phyloP scores from a whole-genome alignment of 352 stramenopile genomes.

The Phytopythium oedochilum region DNA sequence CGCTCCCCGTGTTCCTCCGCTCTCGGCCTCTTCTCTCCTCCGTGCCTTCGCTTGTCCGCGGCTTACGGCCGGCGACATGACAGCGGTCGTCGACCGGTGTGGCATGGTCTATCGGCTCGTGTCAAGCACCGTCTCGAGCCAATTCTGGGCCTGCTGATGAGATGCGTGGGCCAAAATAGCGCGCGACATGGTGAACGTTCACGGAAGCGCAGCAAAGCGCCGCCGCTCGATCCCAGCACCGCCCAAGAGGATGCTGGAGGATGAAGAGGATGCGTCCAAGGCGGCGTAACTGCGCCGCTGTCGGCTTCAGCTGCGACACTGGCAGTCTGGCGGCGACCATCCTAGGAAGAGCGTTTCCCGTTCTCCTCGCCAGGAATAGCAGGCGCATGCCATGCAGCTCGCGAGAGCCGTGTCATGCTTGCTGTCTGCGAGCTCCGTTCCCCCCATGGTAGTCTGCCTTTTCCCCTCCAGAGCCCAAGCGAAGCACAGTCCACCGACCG shows the following conservation, averaged over 20 bases:
- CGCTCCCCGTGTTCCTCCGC: conserved; percentile 16
- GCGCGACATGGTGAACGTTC: conserved; percentile 4
- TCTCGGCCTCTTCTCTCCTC: too few species aligned
- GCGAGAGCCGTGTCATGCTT: too few species aligned
- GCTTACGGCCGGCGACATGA: too few species aligned
- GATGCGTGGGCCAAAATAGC: not conserved
- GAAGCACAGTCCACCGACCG: not conserved
- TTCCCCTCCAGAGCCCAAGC: not conserved
- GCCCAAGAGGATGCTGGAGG: not conserved
- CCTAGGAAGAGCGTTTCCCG: too few species aligned
- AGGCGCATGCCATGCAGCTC: too few species aligned
- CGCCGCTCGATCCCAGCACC: not conserved
- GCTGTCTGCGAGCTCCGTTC: not conserved
- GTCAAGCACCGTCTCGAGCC: too few species aligned
- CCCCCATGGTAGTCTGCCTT: not conserved
- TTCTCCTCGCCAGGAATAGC: too few species aligned
- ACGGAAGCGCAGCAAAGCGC: not conserved
- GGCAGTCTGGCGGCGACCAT: too few species aligned
- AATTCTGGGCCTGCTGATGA: too few species aligned
- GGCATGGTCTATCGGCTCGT: too few species aligned
- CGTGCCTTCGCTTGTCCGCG: too few species aligned
- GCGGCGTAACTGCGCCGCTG: not conserved
- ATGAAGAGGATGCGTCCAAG: not conserved
- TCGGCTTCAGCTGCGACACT: not conserved
- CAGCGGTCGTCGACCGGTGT: too few species aligned